Evolutionary conservation across 116 monocot genomes (phyloP).

Genomic region (Iris pallida): DNA sequence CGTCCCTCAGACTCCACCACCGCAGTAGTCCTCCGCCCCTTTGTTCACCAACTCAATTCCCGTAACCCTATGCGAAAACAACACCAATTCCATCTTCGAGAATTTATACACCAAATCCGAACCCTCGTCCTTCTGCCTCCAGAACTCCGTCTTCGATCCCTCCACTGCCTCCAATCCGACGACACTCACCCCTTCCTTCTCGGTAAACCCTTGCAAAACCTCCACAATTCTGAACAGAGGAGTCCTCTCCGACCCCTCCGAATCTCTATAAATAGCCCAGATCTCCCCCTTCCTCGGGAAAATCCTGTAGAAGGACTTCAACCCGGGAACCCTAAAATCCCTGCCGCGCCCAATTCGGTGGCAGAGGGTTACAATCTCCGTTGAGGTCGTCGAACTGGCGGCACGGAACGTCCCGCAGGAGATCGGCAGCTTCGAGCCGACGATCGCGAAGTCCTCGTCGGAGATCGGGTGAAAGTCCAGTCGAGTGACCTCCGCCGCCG

Average conservation of each 20-base stretch:
- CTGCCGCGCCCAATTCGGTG: neutral
- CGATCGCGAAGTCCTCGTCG: neutral
- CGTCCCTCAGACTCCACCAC: neutral
- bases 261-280: conserved; percentile 5
- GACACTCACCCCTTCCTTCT: conserved; percentile 5
- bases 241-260: neutral
- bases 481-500: neutral
- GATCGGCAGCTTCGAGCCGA: neutral
- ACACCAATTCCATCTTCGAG: neutral
- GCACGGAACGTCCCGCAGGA: neutral
- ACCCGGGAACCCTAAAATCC: neutral
- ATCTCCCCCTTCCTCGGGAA: conserved; percentile 9
- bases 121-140: conserved; percentile 1
- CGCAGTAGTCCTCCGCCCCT: neutral
- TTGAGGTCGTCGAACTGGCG: neutral
- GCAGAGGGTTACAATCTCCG: neutral
- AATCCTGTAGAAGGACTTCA: conserved; percentile 1
- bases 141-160: neutral
- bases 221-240: conserved; percentile 2
- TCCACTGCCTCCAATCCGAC: neutral
- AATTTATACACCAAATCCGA: neutral
- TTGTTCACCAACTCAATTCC: neutral
- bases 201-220: neutral
- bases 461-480: neutral
- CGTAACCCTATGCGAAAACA: conserved; percentile 7